Evolutionary conservation across 2,329 filamentous ascomycete genomes (phyloP).

Genomic region (Orbilia javanica): DNA sequence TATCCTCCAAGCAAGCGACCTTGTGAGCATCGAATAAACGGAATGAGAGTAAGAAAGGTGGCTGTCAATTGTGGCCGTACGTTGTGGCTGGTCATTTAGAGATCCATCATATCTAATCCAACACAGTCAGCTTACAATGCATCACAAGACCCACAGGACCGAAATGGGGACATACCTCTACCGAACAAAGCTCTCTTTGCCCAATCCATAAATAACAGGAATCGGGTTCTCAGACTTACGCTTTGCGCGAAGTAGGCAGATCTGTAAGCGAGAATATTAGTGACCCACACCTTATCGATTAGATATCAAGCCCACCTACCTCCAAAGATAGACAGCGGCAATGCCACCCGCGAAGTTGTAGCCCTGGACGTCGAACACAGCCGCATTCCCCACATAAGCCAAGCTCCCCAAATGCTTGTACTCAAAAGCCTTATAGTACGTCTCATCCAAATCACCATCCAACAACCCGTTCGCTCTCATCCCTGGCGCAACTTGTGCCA

Average conservation of each 20-base stretch:
- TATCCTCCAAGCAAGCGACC: background rate
- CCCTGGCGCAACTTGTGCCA: conserved; percentile 81
- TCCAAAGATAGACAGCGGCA: conserved; percentile 94
- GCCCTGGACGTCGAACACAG: conserved; percentile 81
- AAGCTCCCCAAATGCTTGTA: conserved; percentile 92
- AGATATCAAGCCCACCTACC: conserved; percentile 70
- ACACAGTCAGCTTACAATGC: conserved; percentile 20
- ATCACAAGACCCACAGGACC: background rate
- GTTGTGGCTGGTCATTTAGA: conserved; percentile 2
- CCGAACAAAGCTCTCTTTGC: conserved; percentile 95
- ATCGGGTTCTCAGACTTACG: conserved; percentile 88
- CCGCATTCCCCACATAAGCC: conserved; percentile 96
- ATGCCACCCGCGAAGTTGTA: conserved; percentile 84
- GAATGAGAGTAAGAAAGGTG: background rate
- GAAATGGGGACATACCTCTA: conserved; percentile 77
- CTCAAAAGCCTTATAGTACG: conserved; percentile 92
- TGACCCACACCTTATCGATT: background rate
- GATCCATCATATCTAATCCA: conserved; percentile 55
- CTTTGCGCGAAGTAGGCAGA: conserved; percentile 93
- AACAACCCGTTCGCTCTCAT: conserved; percentile 82
- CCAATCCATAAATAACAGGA: conserved; percentile 97
- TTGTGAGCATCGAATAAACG: too few species aligned
- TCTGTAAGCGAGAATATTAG: conserved; percentile 33
- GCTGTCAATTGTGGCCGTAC: background rate
- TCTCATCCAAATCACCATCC: conserved; percentile 90